Percentiles rank a stretch among this genome's conserved stretches.
Evolutionary conservation across 257 asterid genomes (phyloP).

Genomic region (Ajuga chamaepitys): DNA sequence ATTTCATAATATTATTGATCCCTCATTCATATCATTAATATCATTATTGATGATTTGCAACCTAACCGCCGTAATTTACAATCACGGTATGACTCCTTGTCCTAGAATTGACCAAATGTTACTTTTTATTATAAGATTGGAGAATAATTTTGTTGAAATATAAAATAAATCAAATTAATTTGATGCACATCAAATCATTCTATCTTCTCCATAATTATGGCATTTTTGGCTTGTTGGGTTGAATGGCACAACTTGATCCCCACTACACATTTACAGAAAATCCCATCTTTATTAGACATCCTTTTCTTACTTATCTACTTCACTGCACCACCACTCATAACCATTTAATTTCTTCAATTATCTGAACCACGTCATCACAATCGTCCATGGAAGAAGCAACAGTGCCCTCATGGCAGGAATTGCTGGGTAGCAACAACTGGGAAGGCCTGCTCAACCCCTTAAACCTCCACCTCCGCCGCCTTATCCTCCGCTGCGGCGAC

Average conservation of each 20-base stretch:
- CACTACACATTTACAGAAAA: neutral
- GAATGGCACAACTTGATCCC: too few species aligned
- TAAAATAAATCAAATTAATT: too few species aligned
- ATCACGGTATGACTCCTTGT: too few species aligned
- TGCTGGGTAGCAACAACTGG: constrained; percentile 69
- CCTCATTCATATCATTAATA: too few species aligned
- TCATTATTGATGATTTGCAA: too few species aligned
- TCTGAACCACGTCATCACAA: neutral
- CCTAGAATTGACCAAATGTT: too few species aligned
- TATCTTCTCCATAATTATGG: too few species aligned
- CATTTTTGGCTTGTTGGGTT: neutral
- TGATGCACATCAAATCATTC: too few species aligned
- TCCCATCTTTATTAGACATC: neutral
- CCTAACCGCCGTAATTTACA: too few species aligned
- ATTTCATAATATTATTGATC: too few species aligned
- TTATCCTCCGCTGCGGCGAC: constrained; percentile 79
- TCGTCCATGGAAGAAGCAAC: neutral
- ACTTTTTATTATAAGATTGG: too few species aligned
- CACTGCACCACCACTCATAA: neutral
- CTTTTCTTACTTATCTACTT: neutral
- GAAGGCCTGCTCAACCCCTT: constrained; percentile 60
- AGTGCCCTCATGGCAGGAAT: constrained; percentile 48
- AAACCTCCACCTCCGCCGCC: constrained; percentile 51
- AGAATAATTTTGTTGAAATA: too few species aligned
- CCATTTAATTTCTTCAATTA: neutral